phyloP scores from a whole-genome alignment of 1,284 basidiomycete genomes.

The Ganoderma sinense region DNA sequence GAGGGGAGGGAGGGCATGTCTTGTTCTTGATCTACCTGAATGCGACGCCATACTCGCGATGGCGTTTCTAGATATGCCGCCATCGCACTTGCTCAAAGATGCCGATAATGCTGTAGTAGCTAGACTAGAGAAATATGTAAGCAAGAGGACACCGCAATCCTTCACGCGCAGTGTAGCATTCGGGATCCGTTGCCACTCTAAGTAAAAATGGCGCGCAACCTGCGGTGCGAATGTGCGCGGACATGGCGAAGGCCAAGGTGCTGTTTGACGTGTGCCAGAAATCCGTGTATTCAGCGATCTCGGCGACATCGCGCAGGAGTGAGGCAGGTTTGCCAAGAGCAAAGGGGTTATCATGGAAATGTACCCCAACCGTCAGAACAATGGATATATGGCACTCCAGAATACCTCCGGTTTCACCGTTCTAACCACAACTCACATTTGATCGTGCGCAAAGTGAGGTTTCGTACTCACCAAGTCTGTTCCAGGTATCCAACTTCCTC shows the following conservation, averaged over 20 bases:
- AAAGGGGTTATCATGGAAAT: too few relatives aligned
- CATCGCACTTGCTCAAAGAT: conserved; percentile 26
- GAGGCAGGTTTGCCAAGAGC: too few relatives aligned
- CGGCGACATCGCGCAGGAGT: too few relatives aligned
- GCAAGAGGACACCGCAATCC: neutral
- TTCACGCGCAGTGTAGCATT: neutral
- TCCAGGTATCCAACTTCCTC: neutral
- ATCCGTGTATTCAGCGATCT: too few relatives aligned
- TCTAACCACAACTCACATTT: neutral
- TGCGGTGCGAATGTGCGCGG: too few relatives aligned
- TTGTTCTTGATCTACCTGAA: conserved; percentile 69
- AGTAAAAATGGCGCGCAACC: neutral
- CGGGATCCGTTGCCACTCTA: neutral
- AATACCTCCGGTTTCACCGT: neutral
- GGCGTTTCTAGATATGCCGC: conserved; percentile 71
- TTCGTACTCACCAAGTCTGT: neutral
- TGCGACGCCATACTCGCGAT: conserved; percentile 80
- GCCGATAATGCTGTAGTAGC: neutral
- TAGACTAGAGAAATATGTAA: neutral
- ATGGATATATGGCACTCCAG: neutral
- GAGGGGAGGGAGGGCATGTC: conserved; percentile 84
- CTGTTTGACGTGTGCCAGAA: too few relatives aligned
- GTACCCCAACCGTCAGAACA: too few relatives aligned
- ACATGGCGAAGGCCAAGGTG: too few relatives aligned
- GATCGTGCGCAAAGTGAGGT: neutral